Percentiles rank a stretch among this genome's conserved stretches.
Evolutionary conservation across 2,329 filamentous ascomycete genomes (phyloP).

Genomic region (Xylogone sp.): DNA sequence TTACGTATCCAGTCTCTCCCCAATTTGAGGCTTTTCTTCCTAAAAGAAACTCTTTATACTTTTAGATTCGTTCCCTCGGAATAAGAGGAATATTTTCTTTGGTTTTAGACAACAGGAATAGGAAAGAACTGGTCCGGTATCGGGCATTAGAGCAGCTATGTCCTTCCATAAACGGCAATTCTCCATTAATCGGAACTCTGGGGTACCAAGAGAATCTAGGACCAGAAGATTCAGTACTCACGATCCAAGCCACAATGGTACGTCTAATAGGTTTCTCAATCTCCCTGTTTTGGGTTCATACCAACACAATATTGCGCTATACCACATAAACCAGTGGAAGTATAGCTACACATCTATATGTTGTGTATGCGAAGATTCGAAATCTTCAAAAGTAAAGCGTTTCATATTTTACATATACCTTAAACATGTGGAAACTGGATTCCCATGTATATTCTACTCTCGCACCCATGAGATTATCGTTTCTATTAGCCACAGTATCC

Average conservation of each 20-base stretch:
- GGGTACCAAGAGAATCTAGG: constrained; percentile 48
- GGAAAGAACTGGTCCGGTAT: neutral
- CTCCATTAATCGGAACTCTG: constrained; percentile 64
- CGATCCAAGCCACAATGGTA: constrained; percentile 55
- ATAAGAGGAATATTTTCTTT: too few species aligned
- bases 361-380: too few species aligned
- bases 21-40: neutral
- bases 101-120: neutral
- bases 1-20: neutral
- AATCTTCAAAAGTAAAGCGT: too few species aligned
- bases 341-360: too few species aligned
- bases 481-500: too few species aligned
- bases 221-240: constrained; percentile 54
- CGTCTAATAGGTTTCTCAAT: constrained; percentile 20
- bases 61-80: too few species aligned
- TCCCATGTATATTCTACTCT: too few species aligned
- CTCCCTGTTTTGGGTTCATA: constrained; percentile 1
- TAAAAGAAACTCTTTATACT: neutral
- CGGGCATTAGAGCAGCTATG: constrained; percentile 12
- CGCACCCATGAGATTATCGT: too few species aligned
- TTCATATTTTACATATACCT: too few species aligned
- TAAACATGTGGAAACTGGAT: too few species aligned
- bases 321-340: neutral
- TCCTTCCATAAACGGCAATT: constrained; percentile 56
- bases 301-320: neutral